Base-by-base conservation (phyloP, 2,329 filamentous ascomycete genomes). In the Saccharata proteae region DNA sequence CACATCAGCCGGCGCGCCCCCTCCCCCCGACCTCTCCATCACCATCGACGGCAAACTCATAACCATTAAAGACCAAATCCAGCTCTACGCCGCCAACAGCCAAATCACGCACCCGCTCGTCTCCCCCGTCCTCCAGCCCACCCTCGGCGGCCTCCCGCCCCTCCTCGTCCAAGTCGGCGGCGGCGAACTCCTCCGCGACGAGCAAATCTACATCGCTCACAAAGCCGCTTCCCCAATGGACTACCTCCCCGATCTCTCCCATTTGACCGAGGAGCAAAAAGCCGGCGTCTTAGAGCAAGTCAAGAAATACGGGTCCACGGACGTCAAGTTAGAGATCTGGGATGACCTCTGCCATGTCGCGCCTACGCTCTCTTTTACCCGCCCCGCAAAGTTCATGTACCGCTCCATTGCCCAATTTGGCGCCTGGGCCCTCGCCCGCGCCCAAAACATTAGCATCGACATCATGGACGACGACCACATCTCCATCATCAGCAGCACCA, bases 321-420 rank as follows among this genome's bases (percentile, higher is more conserved):
- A 93, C 44, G 88, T 96, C 0, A 85, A 94, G 50, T 67, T 98
- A 2, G 90, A 96, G 51, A 78, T 96, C 2, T 96, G 88, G 86
- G 88, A 96, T 36, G 81, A 93, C 45, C 62, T 96, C 3, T 96
- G 90, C 46, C 88, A 96, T 49, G 86, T 93, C 5, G 77, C 80
- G 1, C 83, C 88, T 1, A 94, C 86, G 0, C 66, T 96, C n/a
- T 93, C 83, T 45, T 96, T 93, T 52, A 96, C 88, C 0, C 71
- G 78, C n/a, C 90, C 90, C 1, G 90, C 88, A 26, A 96, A 96
- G 53, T 81, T 80, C 58, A 94, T 96, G 85, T 96, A 84, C 52
- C 73, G 88, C 28, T 82, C 83, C 2, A 75, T 94, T 31, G 81
- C 90, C 0, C 88, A 94, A 43, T 96, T 98, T 47, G 80, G 85